Evolutionary conservation across 306 rosid species (phyloP).

Genomic region (Lathyrus oleraceus): DNA sequence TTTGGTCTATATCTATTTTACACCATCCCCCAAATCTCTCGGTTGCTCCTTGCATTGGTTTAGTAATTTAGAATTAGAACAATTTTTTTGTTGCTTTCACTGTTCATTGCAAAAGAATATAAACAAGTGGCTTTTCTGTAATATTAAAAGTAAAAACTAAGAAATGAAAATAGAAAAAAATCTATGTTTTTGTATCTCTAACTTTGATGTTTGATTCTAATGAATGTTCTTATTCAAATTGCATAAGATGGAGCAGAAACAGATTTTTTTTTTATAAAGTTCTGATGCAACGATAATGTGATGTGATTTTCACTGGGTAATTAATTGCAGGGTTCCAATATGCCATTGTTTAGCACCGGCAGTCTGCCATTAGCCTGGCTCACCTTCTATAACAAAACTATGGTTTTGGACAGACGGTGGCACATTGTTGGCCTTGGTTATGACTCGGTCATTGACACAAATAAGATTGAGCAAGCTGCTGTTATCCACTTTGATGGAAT

Average conservation of each 20-base stretch:
- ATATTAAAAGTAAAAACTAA: constrained; percentile 7
- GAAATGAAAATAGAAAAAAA: background rate
- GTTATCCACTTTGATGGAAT: constrained; percentile 89
- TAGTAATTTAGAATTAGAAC: constrained; percentile 14
- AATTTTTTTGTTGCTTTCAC: background rate
- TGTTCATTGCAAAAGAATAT: background rate
- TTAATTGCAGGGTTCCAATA: constrained; percentile 63
- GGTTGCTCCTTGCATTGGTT: constrained; percentile 13
- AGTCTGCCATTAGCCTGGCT: constrained; percentile 91
- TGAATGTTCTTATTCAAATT: constrained; percentile 13
- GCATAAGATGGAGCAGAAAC: constrained; percentile 20
- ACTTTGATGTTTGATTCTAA: constrained; percentile 2
- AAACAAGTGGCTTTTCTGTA: background rate
- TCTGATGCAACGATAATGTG: constrained; percentile 18
- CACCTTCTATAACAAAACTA: constrained; percentile 72
- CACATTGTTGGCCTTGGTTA: constrained; percentile 84
- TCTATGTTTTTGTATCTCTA: constrained; percentile 10
- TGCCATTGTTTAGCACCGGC: constrained; percentile 71
- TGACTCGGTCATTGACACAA: constrained; percentile 44
- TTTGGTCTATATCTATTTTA: constrained; percentile 21
- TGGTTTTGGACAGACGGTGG: constrained; percentile 78
- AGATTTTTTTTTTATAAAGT: constrained; percentile 19
- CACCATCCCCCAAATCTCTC: background rate
- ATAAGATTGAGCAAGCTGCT: constrained; percentile 67
- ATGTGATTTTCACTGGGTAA: constrained; percentile 27